Percentiles rank a stretch among this genome's conserved stretches.
phyloP scores from a whole-genome alignment of 768 basidiomycete genomes.

The Tylopilus plumbeoviolaceoides region DNA sequence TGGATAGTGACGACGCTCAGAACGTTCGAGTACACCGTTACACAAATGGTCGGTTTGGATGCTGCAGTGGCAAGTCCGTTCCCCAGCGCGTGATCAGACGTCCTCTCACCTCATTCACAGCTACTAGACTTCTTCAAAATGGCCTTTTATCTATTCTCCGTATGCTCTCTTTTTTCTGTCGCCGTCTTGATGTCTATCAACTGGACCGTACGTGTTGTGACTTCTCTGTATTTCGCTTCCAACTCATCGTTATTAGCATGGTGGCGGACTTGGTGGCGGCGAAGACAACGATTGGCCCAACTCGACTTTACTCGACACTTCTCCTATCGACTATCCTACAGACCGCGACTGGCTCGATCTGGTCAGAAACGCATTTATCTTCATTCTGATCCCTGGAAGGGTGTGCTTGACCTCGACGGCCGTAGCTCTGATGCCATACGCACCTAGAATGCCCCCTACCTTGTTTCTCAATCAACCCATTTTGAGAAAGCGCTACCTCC shows the following conservation, averaged over 20 bases:
- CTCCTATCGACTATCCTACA: constrained; percentile 34
- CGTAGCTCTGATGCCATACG: constrained; percentile 11
- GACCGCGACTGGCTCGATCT: constrained; percentile 77
- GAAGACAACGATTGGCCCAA: constrained; percentile 46
- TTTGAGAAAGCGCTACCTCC: constrained; percentile 16
- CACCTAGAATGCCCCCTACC: not conserved
- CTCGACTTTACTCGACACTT: constrained; percentile 22
- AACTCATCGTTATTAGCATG: constrained; percentile 45
- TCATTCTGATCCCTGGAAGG: constrained; percentile 9
- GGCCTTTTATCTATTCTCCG: constrained; percentile 86
- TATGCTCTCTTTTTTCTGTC: constrained; percentile 78
- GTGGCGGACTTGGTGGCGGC: constrained; percentile 62
- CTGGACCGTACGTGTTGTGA: constrained; percentile 60
- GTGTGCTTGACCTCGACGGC: constrained; percentile 17
- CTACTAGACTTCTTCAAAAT: constrained; percentile 89
- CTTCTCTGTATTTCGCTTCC: not conserved
- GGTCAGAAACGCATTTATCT: constrained; percentile 64
- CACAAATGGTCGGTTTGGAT: constrained; percentile 95
- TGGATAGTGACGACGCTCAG: constrained; percentile 93
- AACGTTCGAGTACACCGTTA: constrained; percentile 87
- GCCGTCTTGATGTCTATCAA: constrained; percentile 94
- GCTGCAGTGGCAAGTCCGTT: constrained; percentile 79
- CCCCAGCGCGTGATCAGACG: not conserved
- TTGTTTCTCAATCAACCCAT: not conserved
- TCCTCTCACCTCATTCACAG: constrained; percentile 48